Evolutionary conservation across 139 green algal species (phyloP).

Genomic region (Spirogloea muscicola): DNA sequence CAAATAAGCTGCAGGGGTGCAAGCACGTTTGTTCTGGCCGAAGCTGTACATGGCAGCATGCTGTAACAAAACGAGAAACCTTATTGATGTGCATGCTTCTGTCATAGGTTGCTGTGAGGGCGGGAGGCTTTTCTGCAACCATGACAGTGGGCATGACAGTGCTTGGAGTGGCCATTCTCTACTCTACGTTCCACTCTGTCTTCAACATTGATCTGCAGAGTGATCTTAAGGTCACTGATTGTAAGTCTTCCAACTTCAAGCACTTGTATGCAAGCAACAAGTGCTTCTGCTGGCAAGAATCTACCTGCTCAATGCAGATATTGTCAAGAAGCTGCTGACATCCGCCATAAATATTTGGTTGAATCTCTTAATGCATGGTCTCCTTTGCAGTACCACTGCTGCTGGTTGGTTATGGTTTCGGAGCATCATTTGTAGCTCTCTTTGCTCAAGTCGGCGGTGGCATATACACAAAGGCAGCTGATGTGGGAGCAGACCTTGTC

Average conservation of each 20-base stretch:
- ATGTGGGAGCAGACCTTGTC: constrained; percentile 73
- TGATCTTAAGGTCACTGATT: constrained; percentile 26
- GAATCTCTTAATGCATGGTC: too few relatives aligned
- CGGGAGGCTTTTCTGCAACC: constrained; percentile 62
- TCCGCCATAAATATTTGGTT: background rate
- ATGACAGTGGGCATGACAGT: constrained; percentile 57
- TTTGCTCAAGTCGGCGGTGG: constrained; percentile 67
- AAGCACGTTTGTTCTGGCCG: background rate
- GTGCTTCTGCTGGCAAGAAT: background rate
- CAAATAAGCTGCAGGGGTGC: background rate
- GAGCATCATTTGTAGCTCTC: constrained; percentile 62
- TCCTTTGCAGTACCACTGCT: constrained; percentile 47
- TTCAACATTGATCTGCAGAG: constrained; percentile 28
- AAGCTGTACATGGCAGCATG: background rate
- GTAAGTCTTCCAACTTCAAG: constrained; percentile 15
- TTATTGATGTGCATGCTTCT: constrained; percentile 3
- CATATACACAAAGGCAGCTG: constrained; percentile 75
- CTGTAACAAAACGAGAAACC: background rate
- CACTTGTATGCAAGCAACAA: background rate
- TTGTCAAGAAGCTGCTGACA: background rate
- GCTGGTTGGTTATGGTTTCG: constrained; percentile 64
- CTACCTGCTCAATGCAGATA: background rate
- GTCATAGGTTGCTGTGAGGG: constrained; percentile 56
- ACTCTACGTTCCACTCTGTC: constrained; percentile 37
- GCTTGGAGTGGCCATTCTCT: constrained; percentile 50